Percentiles rank a stretch among this genome's conserved stretches.
phyloP scores from a whole-genome alignment of 352 stramenopile genomes.

The Peronospora tabacina region DNA sequence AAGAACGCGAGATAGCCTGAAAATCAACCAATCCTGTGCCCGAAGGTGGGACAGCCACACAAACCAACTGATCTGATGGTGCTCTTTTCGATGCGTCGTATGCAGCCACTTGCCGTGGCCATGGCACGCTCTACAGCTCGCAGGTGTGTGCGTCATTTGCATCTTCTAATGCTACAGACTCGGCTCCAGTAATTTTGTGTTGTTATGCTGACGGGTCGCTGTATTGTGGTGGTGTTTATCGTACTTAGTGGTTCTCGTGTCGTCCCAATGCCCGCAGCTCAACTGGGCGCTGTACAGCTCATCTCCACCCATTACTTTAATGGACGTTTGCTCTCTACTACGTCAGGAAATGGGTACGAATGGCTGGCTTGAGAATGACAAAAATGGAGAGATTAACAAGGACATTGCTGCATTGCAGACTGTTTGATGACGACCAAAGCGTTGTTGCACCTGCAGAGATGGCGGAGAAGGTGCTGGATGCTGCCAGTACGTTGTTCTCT shows the following conservation, averaged over 20 bases:
- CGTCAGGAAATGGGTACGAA: conserved; percentile 36
- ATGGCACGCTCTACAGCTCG: conserved; percentile 24
- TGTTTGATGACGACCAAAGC: conserved; percentile 41
- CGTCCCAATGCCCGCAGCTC: conserved; percentile 25
- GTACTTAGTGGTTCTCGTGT: conserved; percentile 21
- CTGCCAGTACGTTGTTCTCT: conserved; percentile 20
- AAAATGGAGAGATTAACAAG: conserved; percentile 5
- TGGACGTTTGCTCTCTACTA: conserved; percentile 57
- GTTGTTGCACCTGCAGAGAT: conserved; percentile 39
- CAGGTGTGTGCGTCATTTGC: conserved; percentile 15
- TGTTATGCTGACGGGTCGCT: background rate
- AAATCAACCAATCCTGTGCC: conserved; percentile 9
- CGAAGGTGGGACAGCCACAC: background rate
- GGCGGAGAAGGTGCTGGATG: conserved; percentile 40
- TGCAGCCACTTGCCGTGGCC: conserved; percentile 40
- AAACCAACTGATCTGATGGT: conserved; percentile 33
- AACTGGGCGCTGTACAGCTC: conserved; percentile 40
- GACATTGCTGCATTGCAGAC: conserved; percentile 11
- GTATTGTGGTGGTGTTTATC: conserved; percentile 1
- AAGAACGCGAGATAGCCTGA: background rate
- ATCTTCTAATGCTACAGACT: background rate
- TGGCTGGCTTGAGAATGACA: background rate
- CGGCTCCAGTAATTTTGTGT: background rate
- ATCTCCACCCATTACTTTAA: conserved; percentile 38
- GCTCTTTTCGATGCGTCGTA: conserved; percentile 53